These are phyloP conservation scores for Leucocoprinus leucothites DNA, from an alignment of 768 basidiomycete species.

Conservation along the genomic window DNA sequence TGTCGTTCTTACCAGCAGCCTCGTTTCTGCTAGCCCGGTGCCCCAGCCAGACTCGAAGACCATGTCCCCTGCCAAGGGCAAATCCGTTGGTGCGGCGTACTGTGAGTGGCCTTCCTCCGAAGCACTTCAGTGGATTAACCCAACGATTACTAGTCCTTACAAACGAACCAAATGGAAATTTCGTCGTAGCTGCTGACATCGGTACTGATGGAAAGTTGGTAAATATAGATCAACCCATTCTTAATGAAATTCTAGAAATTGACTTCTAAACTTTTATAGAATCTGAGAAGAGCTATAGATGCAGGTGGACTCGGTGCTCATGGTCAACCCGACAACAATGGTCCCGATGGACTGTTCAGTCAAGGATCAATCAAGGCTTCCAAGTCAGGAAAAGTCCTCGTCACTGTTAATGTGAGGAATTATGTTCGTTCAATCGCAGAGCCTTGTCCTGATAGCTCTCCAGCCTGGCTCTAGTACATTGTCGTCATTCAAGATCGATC, in stretches of 20 bases:
- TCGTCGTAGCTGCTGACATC: slow-evolving; percentile 39
- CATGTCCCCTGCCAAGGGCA: neutral
- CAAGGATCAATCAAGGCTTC: slow-evolving; percentile 40
- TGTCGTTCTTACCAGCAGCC: neutral
- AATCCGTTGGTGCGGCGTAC: slow-evolving; percentile 26
- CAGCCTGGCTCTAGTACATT: slow-evolving; percentile 48
- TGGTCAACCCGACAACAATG: slow-evolving; percentile 26
- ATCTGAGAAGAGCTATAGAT: slow-evolving; percentile 26
- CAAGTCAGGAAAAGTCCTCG: slow-evolving; percentile 28
- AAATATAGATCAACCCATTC: slow-evolving; percentile 17
- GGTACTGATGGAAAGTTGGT: slow-evolving; percentile 41
- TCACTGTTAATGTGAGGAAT: slow-evolving; percentile 31
- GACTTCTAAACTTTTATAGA: slow-evolving; percentile 17
- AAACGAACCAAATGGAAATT: slow-evolving; percentile 45
- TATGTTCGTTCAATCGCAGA: neutral
- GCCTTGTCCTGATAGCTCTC: neutral
- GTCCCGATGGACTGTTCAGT: slow-evolving; percentile 38
- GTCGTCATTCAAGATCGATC: slow-evolving; percentile 38
- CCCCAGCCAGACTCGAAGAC: neutral
- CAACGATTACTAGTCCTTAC: slow-evolving; percentile 50
- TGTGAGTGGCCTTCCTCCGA: slow-evolving; percentile 15
- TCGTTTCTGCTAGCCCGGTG: neutral
- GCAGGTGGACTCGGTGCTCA: slow-evolving; percentile 34
- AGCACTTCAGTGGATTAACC: neutral
- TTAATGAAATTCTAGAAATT: neutral